Percentiles rank a stretch among this genome's conserved stretches.
These are phyloP conservation scores for Pilatotrama ljubarskyi DNA, from an alignment of 768 basidiomycete genomes.

Conservation along the genomic window DNA sequence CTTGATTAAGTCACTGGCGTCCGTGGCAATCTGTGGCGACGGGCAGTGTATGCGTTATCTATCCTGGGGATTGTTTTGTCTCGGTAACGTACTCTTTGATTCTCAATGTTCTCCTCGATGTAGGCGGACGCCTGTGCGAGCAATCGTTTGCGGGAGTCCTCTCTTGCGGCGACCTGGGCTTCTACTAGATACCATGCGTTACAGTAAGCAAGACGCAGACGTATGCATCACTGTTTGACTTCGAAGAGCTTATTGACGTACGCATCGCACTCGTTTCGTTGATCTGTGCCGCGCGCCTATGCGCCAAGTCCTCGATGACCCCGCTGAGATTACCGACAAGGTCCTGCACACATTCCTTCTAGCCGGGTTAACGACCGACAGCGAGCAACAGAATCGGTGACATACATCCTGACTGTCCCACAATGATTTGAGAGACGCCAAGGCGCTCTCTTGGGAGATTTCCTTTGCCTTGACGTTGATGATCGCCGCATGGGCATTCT, in stretches of 20 bases:
- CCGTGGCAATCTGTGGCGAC: conserved; percentile 35
- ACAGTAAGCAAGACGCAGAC: no score
- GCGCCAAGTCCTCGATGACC: conserved; percentile 36
- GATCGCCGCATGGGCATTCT: conserved; percentile 27
- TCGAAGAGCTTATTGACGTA: conserved; percentile 24
- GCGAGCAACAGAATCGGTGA: background rate
- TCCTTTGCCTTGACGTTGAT: conserved; percentile 27
- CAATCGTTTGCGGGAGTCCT: conserved; percentile 36
- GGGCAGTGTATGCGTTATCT: background rate
- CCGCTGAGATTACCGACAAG: conserved; percentile 10
- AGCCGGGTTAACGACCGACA: background rate
- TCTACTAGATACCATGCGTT: conserved; percentile 33
- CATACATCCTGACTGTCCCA: conserved; percentile 23
- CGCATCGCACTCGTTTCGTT: conserved; percentile 36
- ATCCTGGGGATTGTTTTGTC: background rate
- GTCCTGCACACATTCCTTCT: conserved; percentile 21
- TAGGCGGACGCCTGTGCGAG: conserved; percentile 34
- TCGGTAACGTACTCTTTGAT: conserved; percentile 34
- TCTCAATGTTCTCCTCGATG: conserved; percentile 40
- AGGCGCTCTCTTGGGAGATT: conserved; percentile 17
- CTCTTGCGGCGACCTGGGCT: conserved; percentile 33
- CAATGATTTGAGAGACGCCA: conserved; percentile 20
- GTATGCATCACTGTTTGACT: no score
- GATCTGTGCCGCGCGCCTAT: conserved; percentile 32
- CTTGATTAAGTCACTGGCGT: conserved; percentile 41